Percentiles rank a stretch among this genome's conserved stretches.
These are phyloP conservation scores for Hysterangium stoloniferum DNA, from an alignment of 768 basidiomycete species.

Conservation along the genomic window DNA sequence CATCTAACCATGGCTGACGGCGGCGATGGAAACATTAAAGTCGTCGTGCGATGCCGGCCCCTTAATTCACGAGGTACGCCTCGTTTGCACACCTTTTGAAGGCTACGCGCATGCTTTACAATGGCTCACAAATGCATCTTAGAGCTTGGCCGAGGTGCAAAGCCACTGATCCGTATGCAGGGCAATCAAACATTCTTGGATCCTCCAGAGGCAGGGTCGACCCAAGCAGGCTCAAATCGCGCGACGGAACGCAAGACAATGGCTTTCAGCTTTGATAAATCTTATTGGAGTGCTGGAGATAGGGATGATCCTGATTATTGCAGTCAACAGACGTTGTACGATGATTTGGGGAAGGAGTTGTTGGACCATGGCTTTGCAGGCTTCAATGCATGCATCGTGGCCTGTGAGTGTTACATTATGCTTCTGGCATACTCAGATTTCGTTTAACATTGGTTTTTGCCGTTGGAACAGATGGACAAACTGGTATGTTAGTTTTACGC, in stretches of 20 bases:
- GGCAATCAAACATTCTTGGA: conserved; percentile 90
- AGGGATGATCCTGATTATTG: conserved; percentile 87
- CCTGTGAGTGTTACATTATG: conserved; percentile 62
- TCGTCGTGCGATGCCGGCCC: conserved; percentile 92
- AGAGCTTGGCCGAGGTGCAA: conserved; percentile 94
- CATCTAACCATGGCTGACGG: conserved; percentile 12
- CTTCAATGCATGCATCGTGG: conserved; percentile 97
- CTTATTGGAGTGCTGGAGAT: conserved; percentile 92
- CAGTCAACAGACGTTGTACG: conserved; percentile 89
- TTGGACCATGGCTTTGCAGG: conserved; percentile 93
- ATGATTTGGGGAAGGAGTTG: conserved; percentile 89
- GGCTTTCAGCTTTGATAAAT: conserved; percentile 93
- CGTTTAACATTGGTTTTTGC: conserved; percentile 10
- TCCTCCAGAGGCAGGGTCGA: conserved; percentile 72
- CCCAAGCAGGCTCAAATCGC: conserved; percentile 48
- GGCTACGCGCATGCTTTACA: background rate
- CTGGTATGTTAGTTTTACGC: conserved; percentile 45
- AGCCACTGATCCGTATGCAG: conserved; percentile 88
- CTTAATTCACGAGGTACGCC: conserved; percentile 86
- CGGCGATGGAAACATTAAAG: conserved; percentile 71
- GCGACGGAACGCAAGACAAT: conserved; percentile 87
- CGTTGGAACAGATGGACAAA: conserved; percentile 59
- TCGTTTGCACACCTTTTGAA: background rate
- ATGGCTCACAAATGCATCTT: conserved; percentile 9
- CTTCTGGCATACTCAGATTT: background rate